Evolutionary conservation across 257 asterid genomes (phyloP), one percentile per base, ranked within the genome.

Genomic region (Solanum arcanum): DNA sequence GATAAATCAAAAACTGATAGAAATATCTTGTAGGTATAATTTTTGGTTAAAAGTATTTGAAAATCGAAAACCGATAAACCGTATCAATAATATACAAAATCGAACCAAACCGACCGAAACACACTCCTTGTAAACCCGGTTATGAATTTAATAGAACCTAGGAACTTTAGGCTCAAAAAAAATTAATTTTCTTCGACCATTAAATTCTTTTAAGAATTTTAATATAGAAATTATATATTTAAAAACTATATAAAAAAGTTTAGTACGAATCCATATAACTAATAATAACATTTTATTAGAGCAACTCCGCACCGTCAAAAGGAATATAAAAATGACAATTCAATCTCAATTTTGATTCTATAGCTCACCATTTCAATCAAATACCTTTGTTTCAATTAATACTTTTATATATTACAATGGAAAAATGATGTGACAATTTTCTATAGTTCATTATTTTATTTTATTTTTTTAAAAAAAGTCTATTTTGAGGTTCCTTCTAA

Each of bases 381-480:
- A 3, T 13, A 29, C 75, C 75, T 27, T 16, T 6, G 39, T 14
- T 29, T 68, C 39, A 68, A 27, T 68, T 68, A 20, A 20, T 20
- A 21, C 12, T 59, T 59, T 59, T 59, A 59, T 59, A 56, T 56
- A 56, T 56, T 56, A 20, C 2, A 3, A 59, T 8, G 27, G 13
- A 13, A 68, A 68, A 68, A 14, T 68, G 35, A 68, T 27, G 21
- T 27, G 39, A 27, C 75, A 27, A 68, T 27, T 68, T 3, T 27
- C 66, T 59, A 8, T 59, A 59, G 6, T 21, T 62, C n/a, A 62
- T 62, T 62, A 23, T 2, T 23, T 62, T 62, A 23, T 2, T 12
- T 62, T n/a, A n/a, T 62, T 62, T 16, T 0, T 0, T 0, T 0
- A 3, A 59, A 60, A 23, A 52, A 0, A 16, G 13, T n/a, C 33